phyloP scores from a whole-genome alignment of 345 rosid species.

The Salix suchowensis region DNA sequence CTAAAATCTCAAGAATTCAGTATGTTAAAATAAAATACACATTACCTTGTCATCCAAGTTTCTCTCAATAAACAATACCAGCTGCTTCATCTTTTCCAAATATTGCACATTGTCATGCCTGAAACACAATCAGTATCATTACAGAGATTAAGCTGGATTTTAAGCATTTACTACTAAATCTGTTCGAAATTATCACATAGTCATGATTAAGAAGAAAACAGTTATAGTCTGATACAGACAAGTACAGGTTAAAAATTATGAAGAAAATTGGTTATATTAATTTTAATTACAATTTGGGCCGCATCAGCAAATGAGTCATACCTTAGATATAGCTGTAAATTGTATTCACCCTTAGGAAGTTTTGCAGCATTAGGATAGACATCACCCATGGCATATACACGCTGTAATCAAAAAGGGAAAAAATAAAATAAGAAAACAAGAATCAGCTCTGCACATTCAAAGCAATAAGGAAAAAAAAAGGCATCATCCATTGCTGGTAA shows the following conservation, averaged over 20 bases:
- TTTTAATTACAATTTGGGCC: background rate
- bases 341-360: conserved; percentile 95
- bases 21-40: conserved; percentile 1
- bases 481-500: background rate
- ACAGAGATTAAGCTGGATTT: conserved; percentile 18
- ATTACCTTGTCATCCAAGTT: conserved; percentile 77
- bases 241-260: background rate
- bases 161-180: conserved; percentile 4
- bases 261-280: background rate
- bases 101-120: conserved; percentile 91
- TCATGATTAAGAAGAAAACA: background rate
- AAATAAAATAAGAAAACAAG: background rate
- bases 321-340: conserved; percentile 74
- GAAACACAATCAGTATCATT: conserved; percentile 31
- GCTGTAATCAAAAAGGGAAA: conserved; percentile 37
- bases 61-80: conserved; percentile 73
- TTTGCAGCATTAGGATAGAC: conserved; percentile 71
- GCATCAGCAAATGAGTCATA: conserved; percentile 16
- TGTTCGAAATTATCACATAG: background rate
- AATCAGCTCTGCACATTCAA: conserved; percentile 6
- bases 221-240: background rate
- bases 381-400: conserved; percentile 83
- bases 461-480: background rate
- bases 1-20: background rate
- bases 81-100: conserved; percentile 88